phyloP scores from a whole-genome alignment of 495 filamentous ascomycete genomes.

The Neurospora pannonica region DNA sequence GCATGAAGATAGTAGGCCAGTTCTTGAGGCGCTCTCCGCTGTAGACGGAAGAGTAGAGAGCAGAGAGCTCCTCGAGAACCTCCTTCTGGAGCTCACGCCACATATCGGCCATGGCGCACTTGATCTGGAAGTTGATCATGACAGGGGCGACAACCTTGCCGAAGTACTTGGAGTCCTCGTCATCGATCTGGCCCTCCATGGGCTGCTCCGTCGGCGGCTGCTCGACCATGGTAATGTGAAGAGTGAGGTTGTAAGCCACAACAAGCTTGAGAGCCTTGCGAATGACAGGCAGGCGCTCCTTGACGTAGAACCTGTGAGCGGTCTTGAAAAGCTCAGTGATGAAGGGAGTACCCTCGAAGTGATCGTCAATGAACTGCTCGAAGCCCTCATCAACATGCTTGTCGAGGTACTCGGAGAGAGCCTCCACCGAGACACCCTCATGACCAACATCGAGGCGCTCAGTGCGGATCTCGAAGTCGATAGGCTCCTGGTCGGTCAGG shows the following conservation, averaged over 20 bases:
- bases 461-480: conserved; percentile 73
- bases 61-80: conserved; percentile 80
- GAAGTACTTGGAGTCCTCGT: conserved; percentile 65
- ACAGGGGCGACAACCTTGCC: conserved; percentile 86
- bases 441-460: conserved; percentile 76
- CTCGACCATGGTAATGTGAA: conserved; percentile 86
- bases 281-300: conserved; percentile 72
- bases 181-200: conserved; percentile 70
- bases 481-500: conserved; percentile 53
- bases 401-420: conserved; percentile 81
- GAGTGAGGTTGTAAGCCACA: conserved; percentile 83
- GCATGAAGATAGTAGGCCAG: conserved; percentile 95
- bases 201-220: conserved; percentile 71
- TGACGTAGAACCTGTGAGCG: conserved; percentile 77
- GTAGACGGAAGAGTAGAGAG: conserved; percentile 86
- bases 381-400: conserved; percentile 83
- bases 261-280: conserved; percentile 87
- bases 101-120: conserved; percentile 87
- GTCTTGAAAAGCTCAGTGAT: conserved; percentile 91
- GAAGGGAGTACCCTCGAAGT: conserved; percentile 89
- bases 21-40: conserved; percentile 89
- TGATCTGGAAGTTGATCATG: conserved; percentile 98
- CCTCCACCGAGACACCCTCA: conserved; percentile 66
- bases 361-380: conserved; percentile 84
- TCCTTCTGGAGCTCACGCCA: conserved; percentile 95